Percentiles rank a stretch among this genome's conserved stretches.
Conservation (phyloP, 2,329 filamentous ascomycete genomes). For the Beauveria asiatica region DNA sequence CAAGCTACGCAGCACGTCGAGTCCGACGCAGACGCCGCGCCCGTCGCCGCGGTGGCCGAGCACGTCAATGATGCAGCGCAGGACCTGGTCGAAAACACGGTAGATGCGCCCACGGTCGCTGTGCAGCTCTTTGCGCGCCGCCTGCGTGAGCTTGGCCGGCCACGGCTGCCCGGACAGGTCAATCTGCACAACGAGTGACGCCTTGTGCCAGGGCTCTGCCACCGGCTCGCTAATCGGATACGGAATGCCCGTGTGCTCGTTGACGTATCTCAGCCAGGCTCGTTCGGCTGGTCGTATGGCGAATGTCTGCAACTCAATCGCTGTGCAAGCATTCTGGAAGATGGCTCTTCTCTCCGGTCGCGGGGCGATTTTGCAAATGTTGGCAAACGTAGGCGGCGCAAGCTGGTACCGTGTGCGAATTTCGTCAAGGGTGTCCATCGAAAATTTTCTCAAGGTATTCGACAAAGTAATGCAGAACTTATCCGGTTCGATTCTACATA, state of each 20-base stretch:
- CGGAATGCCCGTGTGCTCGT: conserved; percentile 29
- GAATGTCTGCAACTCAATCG: conserved; percentile 30
- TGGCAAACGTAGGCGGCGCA: conserved; percentile 23
- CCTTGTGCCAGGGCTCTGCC: conserved; percentile 60
- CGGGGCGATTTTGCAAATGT: conserved; percentile 19
- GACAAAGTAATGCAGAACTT: not conserved
- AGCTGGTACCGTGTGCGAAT: conserved; percentile 28
- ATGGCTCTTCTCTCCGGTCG: conserved; percentile 24
- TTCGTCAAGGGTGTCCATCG: conserved; percentile 14
- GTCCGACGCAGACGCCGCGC: conserved; percentile 54
- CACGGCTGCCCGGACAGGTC: conserved; percentile 57
- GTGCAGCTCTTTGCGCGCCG: conserved; percentile 25
- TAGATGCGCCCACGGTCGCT: conserved; percentile 25
- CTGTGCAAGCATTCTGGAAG: conserved; percentile 29
- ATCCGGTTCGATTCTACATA: not conserved
- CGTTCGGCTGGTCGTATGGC: conserved; percentile 27
- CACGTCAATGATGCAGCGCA: conserved; percentile 32
- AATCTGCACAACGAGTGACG: conserved; percentile 65
- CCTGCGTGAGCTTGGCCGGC: conserved; percentile 37
- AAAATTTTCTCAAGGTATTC: not conserved
- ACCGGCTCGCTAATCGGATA: conserved; percentile 33
- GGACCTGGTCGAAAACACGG: conserved; percentile 23
- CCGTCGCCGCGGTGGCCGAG: conserved; percentile 47
- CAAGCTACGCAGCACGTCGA: conserved; percentile 72
- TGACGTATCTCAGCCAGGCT: conserved; percentile 29